Evolutionary conservation across 148 eudicot species (phyloP).

Genomic region (Rhododendron griersonianum): DNA sequence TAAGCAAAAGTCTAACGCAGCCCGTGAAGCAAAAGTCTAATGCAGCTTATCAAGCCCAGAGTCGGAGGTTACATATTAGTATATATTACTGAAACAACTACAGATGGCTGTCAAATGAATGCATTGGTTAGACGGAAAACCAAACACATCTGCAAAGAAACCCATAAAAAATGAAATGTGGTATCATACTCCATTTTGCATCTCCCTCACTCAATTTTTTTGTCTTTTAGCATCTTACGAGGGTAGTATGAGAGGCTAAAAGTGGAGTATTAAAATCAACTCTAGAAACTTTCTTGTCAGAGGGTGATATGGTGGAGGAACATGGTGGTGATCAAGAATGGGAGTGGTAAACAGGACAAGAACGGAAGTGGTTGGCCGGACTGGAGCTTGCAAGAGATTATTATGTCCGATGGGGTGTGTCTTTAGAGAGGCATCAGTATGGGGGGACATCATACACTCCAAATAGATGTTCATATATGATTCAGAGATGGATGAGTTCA

Average conservation of each 20-base stretch:
- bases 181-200: background rate
- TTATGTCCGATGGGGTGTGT: background rate
- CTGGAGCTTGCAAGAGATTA: background rate
- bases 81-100: background rate
- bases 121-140: background rate
- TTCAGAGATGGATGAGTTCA: background rate
- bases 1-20: background rate
- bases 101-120: background rate
- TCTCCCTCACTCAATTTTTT: background rate
- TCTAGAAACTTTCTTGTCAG: background rate
- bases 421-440: background rate
- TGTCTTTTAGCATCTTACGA: background rate
- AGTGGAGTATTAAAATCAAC: background rate
- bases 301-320: background rate
- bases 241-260: background rate
- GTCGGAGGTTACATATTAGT: background rate
- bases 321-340: background rate
- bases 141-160: background rate
- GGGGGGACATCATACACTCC: background rate
- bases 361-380: background rate
- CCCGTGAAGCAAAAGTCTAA: background rate
- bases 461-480: background rate
- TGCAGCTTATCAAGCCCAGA: background rate
- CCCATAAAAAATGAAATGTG: background rate
- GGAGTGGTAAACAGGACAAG: background rate